Evolutionary conservation across 805 yeast species (phyloP), one percentile per base, ranked within the genome.

Genomic region (Metschnikowia amazonensis): DNA sequence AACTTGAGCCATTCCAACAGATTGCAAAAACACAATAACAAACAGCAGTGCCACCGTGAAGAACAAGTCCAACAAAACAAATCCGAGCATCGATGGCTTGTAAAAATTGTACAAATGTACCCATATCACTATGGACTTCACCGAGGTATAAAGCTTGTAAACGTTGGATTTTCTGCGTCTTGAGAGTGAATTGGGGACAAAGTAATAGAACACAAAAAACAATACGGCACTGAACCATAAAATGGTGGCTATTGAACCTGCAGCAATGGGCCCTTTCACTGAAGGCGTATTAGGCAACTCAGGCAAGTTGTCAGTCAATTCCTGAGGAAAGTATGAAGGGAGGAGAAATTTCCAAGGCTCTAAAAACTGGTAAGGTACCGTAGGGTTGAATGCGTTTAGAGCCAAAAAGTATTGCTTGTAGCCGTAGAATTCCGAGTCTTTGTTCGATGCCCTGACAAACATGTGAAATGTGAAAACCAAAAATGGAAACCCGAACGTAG

Each of bases 81-180:
- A 77, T 42, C 58, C 60, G 1, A 72, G 65, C 47, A 63, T 60
- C 13, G 64, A 57, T 1, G 82, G 80, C 20, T 69, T 65, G 55
- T 70, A 75, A 14, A 64, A 61, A 44, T 68, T 65, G 56, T 77
- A 79, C 20, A 67, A 54, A 38, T 64, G 62, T 3, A 75, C 69
- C 81, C 81, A 79, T 2, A 70, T 44, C 42, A 76, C 63, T 32
- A 78, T 70, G 5, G 70, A 60, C 43, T 65, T 69, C 44, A 76
- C 62, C 1, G 81, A 76, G 3, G 80, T 70, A 52, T 78, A 79
- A 4, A 79, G 52, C 48, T 61, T 60, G 3, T 63, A 43, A 14
- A 65, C 52, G 10, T 58, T 62, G 16, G 50, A 50, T 45, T 52
- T 46, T 2, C 27, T 39, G 1, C 60, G 11, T 16, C 57, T 48